A percentile compares a stretch with the other conserved stretches of the same genome.
These are phyloP conservation scores for Chimonanthus praecox DNA, from an alignment of 164 flowering plant species.

Conservation along the genomic window DNA sequence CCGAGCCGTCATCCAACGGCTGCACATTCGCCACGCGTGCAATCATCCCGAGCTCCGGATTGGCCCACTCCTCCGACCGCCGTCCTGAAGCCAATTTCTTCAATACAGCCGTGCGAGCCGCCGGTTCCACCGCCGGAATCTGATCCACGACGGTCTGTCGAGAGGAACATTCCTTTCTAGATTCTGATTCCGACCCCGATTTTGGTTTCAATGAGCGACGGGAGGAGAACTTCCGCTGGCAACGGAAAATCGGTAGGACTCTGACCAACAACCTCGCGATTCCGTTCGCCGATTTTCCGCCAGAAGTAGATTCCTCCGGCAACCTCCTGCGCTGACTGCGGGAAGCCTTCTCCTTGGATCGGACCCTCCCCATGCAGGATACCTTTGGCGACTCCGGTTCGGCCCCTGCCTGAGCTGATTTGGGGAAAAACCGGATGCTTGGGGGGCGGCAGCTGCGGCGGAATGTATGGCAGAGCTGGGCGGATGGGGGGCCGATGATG, in stretches of 20 bases:
- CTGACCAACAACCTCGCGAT: slow-evolving; percentile 15
- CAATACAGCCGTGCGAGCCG: slow-evolving; percentile 52
- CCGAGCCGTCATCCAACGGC: too few species aligned
- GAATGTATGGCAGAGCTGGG: neutral
- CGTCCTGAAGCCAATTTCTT: slow-evolving; percentile 66
- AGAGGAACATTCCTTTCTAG: slow-evolving; percentile 9
- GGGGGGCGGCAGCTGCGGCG: slow-evolving; percentile 11
- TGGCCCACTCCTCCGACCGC: slow-evolving; percentile 29
- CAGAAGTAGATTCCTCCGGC: slow-evolving; percentile 4
- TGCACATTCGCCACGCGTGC: neutral
- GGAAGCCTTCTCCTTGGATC: slow-evolving; percentile 8
- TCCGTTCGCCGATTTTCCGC: slow-evolving; percentile 1
- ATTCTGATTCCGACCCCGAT: slow-evolving; percentile 3
- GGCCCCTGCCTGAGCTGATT: slow-evolving; percentile 5
- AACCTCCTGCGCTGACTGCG: neutral
- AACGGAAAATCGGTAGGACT: slow-evolving; percentile 10
- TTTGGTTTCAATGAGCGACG: neutral
- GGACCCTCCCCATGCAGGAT: slow-evolving; percentile 32
- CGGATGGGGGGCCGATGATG: slow-evolving; percentile 22
- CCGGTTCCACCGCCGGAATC: slow-evolving; percentile 14
- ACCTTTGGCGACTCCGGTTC: slow-evolving; percentile 40
- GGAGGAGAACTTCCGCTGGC: slow-evolving; percentile 3
- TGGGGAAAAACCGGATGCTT: slow-evolving; percentile 15
- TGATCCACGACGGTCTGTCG: slow-evolving; percentile 1
- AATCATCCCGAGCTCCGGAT: slow-evolving; percentile 13